Base-by-base conservation (phyloP, 1,139 yeast species). In the Ogataea hybrid region DNA sequence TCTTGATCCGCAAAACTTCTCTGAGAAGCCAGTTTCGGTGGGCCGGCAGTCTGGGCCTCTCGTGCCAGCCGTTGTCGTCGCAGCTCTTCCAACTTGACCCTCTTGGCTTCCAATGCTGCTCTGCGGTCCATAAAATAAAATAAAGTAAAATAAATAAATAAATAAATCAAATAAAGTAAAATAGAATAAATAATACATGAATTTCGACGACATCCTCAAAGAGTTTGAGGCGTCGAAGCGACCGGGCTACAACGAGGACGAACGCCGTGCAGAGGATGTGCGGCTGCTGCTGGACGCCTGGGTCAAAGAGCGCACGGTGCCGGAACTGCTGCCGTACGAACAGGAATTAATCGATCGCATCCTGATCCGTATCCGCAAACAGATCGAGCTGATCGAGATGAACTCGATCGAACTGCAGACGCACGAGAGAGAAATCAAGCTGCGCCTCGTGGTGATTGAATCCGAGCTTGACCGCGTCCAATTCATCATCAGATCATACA, bases 401-500 rank as follows among this genome's bases (percentile, higher is more conserved):
- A 72, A 78, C 44, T 75, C 83, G 9, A 70, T 78, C 53, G 80
- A 78, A 34, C 60, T 76, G 16, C 69, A 66, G 44, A 64, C 63
- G 2, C 59, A 60, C 27, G 83, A 79, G 49, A 69, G 71, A 33
- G 92, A 85, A 54, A 83, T 84, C 61, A 90, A 90, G 60, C 67
- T 92, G 43, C 84, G 84, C 47, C 68, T 90, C 32, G 78, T 92
- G 70, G 76, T 94, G 15, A 81, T 90, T 49, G 98, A 92, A 59
- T 84, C 95, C 4, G 98, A 92, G 56, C 73, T 92, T 21, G 97
- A 92, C 57, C 68, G 98, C 44, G 76, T 88, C 37, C 88, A 84
- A 55, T 92, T 83, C 59, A 65, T 92, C 32, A 70, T 90, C 15
- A 69, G 97, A 42, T 75, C 89, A 20, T 90, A 88, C 59, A 69